Evolutionary conservation across 2,329 filamentous ascomycete species (phyloP).

Genomic region (Nemania sp.): DNA sequence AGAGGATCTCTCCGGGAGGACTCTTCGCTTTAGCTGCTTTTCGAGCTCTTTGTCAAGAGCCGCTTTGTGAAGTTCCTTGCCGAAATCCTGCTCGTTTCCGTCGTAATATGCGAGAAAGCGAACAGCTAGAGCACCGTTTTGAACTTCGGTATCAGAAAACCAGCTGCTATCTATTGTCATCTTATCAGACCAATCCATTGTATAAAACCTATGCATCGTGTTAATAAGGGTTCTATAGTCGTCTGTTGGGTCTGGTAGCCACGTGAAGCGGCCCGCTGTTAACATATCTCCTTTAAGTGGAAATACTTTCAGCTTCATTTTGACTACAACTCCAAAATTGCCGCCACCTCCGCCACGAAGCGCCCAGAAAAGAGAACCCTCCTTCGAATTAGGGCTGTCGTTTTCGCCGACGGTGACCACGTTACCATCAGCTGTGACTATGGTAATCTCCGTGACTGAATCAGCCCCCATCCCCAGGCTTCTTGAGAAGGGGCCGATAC

Average conservation of each 20-base stretch:
- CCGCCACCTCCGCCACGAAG: conserved; percentile 56
- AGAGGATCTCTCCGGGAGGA: conserved; percentile 39
- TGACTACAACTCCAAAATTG: conserved; percentile 55
- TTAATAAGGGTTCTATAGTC: conserved; percentile 28
- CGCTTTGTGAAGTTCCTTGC: background rate
- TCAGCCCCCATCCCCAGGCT: conserved; percentile 28
- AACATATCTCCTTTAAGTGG: conserved; percentile 39
- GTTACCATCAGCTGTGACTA: conserved; percentile 9
- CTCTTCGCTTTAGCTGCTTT: conserved; percentile 44
- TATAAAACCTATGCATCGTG: conserved; percentile 48
- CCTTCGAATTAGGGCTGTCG: conserved; percentile 38
- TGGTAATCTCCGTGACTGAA: background rate
- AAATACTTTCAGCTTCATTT: conserved; percentile 48
- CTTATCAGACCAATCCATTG: conserved; percentile 42
- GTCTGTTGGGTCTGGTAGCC: conserved; percentile 32
- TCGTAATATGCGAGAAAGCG: background rate
- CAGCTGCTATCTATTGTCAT: conserved; percentile 50
- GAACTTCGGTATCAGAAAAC: conserved; percentile 11
- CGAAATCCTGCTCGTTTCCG: background rate
- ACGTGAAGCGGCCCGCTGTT: conserved; percentile 46
- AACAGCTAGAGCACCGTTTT: background rate
- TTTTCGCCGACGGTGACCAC: conserved; percentile 10
- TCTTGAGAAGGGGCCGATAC: conserved; percentile 24
- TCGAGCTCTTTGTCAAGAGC: conserved; percentile 11
- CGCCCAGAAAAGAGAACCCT: conserved; percentile 55